Evolutionary conservation across 352 stramenopile genomes (phyloP), one percentile per base, ranked within the genome.

Genomic region (Elongisporangium senticosum): DNA sequence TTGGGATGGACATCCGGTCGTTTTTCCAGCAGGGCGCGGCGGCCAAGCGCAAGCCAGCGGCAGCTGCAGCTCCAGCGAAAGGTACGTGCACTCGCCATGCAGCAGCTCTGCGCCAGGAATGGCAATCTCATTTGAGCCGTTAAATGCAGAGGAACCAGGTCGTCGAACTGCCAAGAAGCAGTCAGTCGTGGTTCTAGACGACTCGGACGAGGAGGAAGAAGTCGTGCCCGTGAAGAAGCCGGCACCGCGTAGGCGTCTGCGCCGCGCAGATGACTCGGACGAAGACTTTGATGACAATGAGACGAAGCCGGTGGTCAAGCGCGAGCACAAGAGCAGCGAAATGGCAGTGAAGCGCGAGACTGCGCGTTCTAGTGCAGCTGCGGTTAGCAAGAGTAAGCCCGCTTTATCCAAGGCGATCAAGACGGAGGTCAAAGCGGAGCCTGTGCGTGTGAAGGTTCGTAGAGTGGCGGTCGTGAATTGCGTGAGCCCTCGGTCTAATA

Each of bases 1-100:
- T 43, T 17, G 33, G 7, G 52, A 89, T 95, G 86, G 86, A 95
- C 69, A 95, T 95, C 61, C 83, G 86, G 54, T 83, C 79, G 58
- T 95, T 95, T 59, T 95, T 95, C 66, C 56, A 75, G 56, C 75
- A 87, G 55, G 55, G 63, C n/a, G 56, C 59, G 3, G 53, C 47
- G 21, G 17, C 43, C 40, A 79, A 75, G 59, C 37, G 53, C 48
- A 23, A 43, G 33, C 33, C 33, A 15, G 11, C 33, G 11, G 33
- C 33, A 15, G 8, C 33, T 4, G 8, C 33, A 43, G 13, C 33
- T 43, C 13, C 33, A 43, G 33, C 33, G 33, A 43, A 43, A 43
- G 33, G 33, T 43, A 43, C 33, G 13, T 10, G 33, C 33, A 43
- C 2, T 43, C 33, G 13, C 1, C 11, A n/a, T 43, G 33, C 33